phyloP scores from a whole-genome alignment of 371 early-diverging fungal species.

The Syncephalis fuscata region DNA sequence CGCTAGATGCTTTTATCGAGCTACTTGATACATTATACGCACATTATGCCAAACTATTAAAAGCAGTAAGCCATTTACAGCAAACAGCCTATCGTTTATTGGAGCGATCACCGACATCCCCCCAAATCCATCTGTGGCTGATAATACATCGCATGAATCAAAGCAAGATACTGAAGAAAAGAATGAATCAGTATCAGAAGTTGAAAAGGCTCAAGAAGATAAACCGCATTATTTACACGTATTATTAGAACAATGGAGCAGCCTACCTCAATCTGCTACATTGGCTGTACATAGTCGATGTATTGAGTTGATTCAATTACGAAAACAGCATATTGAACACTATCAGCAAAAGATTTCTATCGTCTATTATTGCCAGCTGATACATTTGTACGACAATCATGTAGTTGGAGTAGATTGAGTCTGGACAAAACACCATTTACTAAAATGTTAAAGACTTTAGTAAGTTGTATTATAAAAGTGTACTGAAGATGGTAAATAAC shows the following conservation, averaged over 20 bases:
- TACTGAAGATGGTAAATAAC: neutral
- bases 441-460: neutral
- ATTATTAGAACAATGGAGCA: constrained; percentile 33
- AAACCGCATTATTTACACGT: constrained; percentile 10
- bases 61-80: constrained; percentile 42
- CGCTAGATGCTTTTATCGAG: constrained; percentile 63
- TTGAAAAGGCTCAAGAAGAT: neutral
- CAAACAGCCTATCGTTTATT: constrained; percentile 8
- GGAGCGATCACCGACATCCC: constrained; percentile 1
- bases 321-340: constrained; percentile 78
- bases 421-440: neutral
- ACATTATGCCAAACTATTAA: constrained; percentile 37
- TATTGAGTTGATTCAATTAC: constrained; percentile 66
- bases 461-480: neutral
- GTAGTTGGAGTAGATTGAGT: constrained; percentile 2
- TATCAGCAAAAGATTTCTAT: constrained; percentile 76
- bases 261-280: constrained; percentile 56
- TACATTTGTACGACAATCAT: constrained; percentile 47
- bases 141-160: too few relatives aligned
- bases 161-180: too few relatives aligned
- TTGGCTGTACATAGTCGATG: constrained; percentile 62
- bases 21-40: constrained; percentile 52
- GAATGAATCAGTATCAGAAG: too few relatives aligned
- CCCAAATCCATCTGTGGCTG: too few relatives aligned
- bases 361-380: constrained; percentile 56